phyloP scores from a whole-genome alignment of 2,329 filamentous ascomycete genomes.

The Epichloe gansuensis region DNA sequence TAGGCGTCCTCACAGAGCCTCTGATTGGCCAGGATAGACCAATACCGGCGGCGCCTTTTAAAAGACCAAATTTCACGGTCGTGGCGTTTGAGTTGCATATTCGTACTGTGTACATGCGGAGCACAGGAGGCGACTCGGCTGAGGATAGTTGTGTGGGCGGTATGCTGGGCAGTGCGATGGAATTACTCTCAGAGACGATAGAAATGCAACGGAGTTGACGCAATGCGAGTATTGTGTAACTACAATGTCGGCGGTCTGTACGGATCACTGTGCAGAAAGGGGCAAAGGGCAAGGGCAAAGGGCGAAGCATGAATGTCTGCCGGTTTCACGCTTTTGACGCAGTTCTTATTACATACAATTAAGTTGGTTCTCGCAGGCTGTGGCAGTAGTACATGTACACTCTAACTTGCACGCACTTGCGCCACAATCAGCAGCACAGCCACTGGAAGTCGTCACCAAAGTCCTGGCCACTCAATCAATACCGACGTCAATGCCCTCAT shows the following conservation, averaged over 20 bases:
- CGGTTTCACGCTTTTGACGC: no score
- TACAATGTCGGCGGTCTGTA: not conserved
- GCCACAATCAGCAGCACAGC: constrained; percentile 9
- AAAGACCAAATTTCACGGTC: not conserved
- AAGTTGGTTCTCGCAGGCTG: no score
- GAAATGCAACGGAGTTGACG: not conserved
- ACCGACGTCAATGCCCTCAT: constrained; percentile 6
- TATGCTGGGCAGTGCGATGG: not conserved
- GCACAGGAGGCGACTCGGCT: not conserved
- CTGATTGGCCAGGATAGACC: constrained; percentile 19
- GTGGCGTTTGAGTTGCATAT: not conserved
- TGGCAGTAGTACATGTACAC: no score
- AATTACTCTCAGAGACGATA: not conserved
- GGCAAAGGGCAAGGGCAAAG: not conserved
- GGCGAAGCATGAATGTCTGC: not conserved
- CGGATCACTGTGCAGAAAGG: no score
- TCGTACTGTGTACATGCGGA: no score
- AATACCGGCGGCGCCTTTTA: not conserved
- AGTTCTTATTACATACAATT: no score
- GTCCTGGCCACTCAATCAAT: not conserved
- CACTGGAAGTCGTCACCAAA: constrained; percentile 7
- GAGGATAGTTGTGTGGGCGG: not conserved
- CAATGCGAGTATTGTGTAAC: not conserved
- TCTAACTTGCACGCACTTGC: not conserved
- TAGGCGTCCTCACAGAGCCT: constrained; percentile 15